These are phyloP conservation scores for Penicillium freii DNA, from an alignment of 2,329 filamentous ascomycete genomes.

Conservation along the genomic window DNA sequence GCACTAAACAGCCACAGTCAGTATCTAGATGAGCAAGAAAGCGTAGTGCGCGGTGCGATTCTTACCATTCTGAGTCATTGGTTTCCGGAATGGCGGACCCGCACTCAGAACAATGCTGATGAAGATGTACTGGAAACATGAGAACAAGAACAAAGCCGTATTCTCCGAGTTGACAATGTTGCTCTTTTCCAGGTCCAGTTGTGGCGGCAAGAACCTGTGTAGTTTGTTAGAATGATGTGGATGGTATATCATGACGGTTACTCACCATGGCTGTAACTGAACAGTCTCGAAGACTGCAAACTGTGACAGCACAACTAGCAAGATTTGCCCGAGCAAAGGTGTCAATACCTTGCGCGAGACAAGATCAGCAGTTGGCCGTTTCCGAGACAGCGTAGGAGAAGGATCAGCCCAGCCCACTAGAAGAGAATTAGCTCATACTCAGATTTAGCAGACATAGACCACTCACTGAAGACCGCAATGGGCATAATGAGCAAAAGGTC, in stretches of 20 bases:
- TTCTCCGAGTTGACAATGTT: constrained; percentile 93
- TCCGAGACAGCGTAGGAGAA: constrained; percentile 71
- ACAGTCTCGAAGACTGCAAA: constrained; percentile 71
- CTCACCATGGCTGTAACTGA: constrained; percentile 73
- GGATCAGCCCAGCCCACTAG: constrained; percentile 91
- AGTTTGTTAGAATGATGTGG: constrained; percentile 15
- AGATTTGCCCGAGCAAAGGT: constrained; percentile 84
- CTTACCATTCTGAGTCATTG: constrained; percentile 75
- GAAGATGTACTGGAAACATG: constrained; percentile 92
- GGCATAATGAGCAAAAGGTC: constrained; percentile 89
- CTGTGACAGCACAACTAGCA: constrained; percentile 75
- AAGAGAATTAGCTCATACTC: constrained; percentile 1
- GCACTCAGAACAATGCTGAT: constrained; percentile 86
- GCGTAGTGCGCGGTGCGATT: constrained; percentile 19
- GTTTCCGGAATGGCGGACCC: constrained; percentile 84
- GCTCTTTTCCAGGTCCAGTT: constrained; percentile 71
- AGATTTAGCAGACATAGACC: not conserved
- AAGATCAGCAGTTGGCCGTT: constrained; percentile 85
- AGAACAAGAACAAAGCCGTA: constrained; percentile 82
- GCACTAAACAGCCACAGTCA: constrained; percentile 55
- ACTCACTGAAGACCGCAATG: constrained; percentile 86
- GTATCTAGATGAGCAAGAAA: not conserved
- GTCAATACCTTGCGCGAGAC: constrained; percentile 90
- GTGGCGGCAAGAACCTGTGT: constrained; percentile 71
- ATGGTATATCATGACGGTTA: not conserved